Base-by-base conservation (phyloP, 1,284 basidiomycete genomes). In the Cryptococcus sp. region DNA sequence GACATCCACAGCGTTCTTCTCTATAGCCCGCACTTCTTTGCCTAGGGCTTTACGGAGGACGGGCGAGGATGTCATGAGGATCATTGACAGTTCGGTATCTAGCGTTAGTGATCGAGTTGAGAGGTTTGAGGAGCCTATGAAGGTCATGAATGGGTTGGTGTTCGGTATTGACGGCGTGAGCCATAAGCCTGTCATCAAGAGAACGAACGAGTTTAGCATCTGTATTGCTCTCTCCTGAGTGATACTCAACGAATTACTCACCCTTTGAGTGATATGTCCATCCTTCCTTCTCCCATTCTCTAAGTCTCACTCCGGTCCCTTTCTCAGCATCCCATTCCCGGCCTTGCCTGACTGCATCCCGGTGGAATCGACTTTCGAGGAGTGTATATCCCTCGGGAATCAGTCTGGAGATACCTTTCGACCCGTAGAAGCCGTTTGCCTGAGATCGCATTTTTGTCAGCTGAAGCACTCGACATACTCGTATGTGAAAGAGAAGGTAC, bases 241-340 rank as follows among this genome's bases (percentile, higher is more conserved):
- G 6, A 39, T 50, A 31, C 6, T 11, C 10, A 20, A 22, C 47
- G 19, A 40, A 13, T 13, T 44, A 70, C 69, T 54, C 64, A 92
- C 94, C 95, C 84, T 98, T 99, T 35, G 93, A 91, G 72, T 99
- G 95, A 80, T 99, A 99, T 0, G 95, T 99, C 96, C 96, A 99
- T 0, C 88, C 91, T n/a, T 84, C 79, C 64, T 85, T 86, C 70
- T 86, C 85, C 95, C 95, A 98, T 77, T 98, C 93, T 59, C 82
- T 83, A 58, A 99, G 81, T 60, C 86, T 82, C 20, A 98, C 84
- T 0, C 85, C 84, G 19, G 79, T 73, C 15, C 78, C 59, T 38
- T 54, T 49, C 53, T 62, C 60, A 40, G 67, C 65, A 55, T 76
- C 65, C 83, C 86, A 86, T 15, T 78, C 74, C 59, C 85, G 78